Evolutionary conservation across 306 rosid species (phyloP), one percentile per base, ranked within the genome.

Genomic region (Gastrolobium villosum): DNA sequence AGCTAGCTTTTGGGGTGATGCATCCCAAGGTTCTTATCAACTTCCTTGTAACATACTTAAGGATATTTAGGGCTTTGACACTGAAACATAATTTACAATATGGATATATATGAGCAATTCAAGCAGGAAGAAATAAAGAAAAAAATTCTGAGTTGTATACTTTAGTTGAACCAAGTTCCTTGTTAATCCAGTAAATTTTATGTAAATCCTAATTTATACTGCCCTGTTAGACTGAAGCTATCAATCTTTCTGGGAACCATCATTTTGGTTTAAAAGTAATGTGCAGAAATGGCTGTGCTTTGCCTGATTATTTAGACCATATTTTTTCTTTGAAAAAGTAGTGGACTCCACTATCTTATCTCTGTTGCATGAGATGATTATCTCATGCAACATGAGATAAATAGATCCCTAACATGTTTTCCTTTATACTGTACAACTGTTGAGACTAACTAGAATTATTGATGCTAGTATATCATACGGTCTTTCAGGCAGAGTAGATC

Each of bases 401-500:
- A n/a, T n/a, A n/a, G n/a, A n/a, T n/a, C n/a, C n/a, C 13, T 50
- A 7, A 30, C 49, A n/a, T 13, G 10, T 50, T 59, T 8, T 65
- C 64, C 67, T 54, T 5, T 77, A 31, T 77, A 56, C 9, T 20
- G 26, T 37, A 4, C 10, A 15, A 57, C 20, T 15, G 1, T 36
- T 55, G 31, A 34, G 14, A 36, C 37, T 13, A 35, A 31, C 49
- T 68, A 7, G 11, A 78, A 59, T 40, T 37, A 41, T 57, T 37
- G 7, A 14, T 35, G 41, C 26, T 56, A 35, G 36, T 78, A 68
- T 59, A 41, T 65, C 40, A 57, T 56, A 67, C 59, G 61, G 35
- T 46, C 61, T 34, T 67, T 6, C n/a, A 15, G 70, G 32, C 14
- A 55, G 34, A 31, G 9, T 44, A 20, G 75, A 53, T 30, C 36